These are phyloP conservation scores for Chaetomium cochliodes DNA, from an alignment of 495 filamentous ascomycete genomes.

Conservation along the genomic window DNA sequence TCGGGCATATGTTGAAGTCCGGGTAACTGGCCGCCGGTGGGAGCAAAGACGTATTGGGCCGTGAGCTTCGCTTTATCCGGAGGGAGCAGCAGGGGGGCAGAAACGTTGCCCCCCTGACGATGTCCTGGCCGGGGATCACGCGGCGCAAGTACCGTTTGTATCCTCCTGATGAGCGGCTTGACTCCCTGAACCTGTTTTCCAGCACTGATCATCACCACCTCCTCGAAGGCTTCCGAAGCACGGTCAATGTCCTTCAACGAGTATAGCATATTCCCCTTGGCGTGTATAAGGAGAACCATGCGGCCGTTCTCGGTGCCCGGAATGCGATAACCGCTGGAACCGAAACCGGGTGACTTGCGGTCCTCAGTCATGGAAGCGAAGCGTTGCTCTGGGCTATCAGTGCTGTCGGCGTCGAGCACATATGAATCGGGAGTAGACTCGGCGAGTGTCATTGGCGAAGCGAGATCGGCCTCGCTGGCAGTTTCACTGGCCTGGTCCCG, in stretches of 20 bases:
- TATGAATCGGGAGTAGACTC: constrained; percentile 28
- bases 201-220: constrained; percentile 85
- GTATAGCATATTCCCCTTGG: constrained; percentile 98
- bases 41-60: constrained; percentile 76
- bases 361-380: constrained; percentile 40
- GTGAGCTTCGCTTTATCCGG: constrained; percentile 84
- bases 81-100: constrained; percentile 65
- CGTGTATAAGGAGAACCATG: constrained; percentile 88
- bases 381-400: constrained; percentile 28
- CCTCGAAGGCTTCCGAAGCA: constrained; percentile 90
- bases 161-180: constrained; percentile 74
- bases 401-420: constrained; percentile 27
- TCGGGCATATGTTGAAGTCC: constrained; percentile 75
- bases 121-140: constrained; percentile 36
- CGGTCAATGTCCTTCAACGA: constrained; percentile 78
- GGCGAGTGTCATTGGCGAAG: constrained; percentile 23
- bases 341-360: constrained; percentile 62
- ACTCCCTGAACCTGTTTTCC: constrained; percentile 72
- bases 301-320: constrained; percentile 88
- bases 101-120: constrained; percentile 25
- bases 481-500: constrained; percentile 25
- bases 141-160: constrained; percentile 67
- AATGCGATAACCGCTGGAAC: constrained; percentile 82
- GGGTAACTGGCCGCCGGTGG: constrained; percentile 71
- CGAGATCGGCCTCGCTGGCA: constrained; percentile 27